Evolutionary conservation across 306 rosid species (phyloP).

Genomic region (Vigna unguiculata): DNA sequence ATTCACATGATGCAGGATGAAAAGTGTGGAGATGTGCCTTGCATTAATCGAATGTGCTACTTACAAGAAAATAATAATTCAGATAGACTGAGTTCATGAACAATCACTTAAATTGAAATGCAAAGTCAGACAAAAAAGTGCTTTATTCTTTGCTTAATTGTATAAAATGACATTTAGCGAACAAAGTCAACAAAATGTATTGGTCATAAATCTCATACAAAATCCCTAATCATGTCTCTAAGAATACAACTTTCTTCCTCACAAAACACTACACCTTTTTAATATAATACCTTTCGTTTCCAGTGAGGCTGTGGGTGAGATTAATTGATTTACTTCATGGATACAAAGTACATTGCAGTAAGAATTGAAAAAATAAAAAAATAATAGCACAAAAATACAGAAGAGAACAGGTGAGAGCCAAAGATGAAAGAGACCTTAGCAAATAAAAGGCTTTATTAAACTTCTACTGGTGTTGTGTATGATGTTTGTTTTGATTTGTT

Average conservation of each 20-base stretch:
- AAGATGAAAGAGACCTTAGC: constrained; percentile 28
- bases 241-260: constrained; percentile 40
- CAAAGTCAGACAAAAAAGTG: background rate
- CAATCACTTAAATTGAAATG: background rate
- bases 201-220: constrained; percentile 27
- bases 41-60: too few relatives aligned
- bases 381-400: constrained; percentile 45
- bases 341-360: constrained; percentile 22
- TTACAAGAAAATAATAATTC: too few relatives aligned
- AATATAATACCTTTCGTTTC: constrained; percentile 1
- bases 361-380: constrained; percentile 14
- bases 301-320: constrained; percentile 31
- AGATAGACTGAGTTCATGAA: background rate
- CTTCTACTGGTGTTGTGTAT: constrained; percentile 26
- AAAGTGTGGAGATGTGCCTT: too few relatives aligned
- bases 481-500: constrained; percentile 54
- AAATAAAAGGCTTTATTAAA: constrained; percentile 25
- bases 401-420: constrained; percentile 18
- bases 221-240: constrained; percentile 26
- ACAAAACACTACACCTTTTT: background rate
- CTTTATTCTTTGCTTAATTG: constrained; percentile 31
- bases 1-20: too few relatives aligned
- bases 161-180: constrained; percentile 19
- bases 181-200: constrained; percentile 23
- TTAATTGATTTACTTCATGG: constrained; percentile 17